Evolutionary conservation across 176 grass and related monocot species (phyloP).

Genomic region (Cymbopogon citratus): DNA sequence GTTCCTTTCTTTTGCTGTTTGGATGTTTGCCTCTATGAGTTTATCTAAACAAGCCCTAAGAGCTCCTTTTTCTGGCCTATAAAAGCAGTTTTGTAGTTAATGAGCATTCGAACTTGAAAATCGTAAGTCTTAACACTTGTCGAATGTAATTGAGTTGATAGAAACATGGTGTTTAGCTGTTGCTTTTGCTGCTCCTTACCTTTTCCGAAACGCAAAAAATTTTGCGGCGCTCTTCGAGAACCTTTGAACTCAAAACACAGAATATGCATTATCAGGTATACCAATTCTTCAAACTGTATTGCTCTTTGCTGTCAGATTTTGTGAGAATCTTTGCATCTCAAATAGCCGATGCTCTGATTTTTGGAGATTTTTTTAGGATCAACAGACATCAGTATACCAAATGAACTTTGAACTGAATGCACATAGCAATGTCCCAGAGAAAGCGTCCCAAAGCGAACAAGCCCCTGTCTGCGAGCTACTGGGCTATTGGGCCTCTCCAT

Average conservation of each 20-base stretch:
- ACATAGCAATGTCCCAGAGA: neutral
- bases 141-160: neutral
- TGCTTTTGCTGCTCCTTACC: neutral
- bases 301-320: neutral
- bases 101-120: neutral
- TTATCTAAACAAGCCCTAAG: neutral
- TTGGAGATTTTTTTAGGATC: neutral
- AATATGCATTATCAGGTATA: neutral
- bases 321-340: neutral
- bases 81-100: neutral
- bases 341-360: neutral
- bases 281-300: neutral
- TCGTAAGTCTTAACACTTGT: neutral
- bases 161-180: neutral
- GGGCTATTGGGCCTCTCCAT: neutral
- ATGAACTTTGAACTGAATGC: slow-evolving; percentile 31
- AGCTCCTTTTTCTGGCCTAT: neutral
- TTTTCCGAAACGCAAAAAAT: neutral
- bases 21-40: neutral
- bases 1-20: neutral
- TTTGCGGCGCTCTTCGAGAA: neutral
- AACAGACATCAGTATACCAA: slow-evolving; percentile 24
- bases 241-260: neutral
- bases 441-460: slow-evolving; percentile 12
- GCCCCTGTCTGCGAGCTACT: neutral